Conservation (phyloP, 495 filamentous ascomycete genomes). For the Aspergillus egyptiacus region DNA sequence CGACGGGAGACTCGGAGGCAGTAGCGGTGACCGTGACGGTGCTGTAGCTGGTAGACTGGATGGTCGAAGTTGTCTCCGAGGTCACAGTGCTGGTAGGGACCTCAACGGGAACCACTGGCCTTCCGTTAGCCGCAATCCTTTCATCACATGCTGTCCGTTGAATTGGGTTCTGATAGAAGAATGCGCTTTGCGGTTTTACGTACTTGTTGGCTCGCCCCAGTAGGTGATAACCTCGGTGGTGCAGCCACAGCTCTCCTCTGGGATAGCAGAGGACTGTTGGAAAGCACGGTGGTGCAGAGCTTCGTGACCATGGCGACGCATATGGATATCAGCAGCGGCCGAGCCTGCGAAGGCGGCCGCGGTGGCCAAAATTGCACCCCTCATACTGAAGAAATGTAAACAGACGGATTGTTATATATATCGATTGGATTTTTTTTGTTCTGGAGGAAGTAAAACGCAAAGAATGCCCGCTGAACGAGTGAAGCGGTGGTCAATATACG, state of each 20-base stretch:
- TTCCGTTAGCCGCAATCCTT: constrained; percentile 5
- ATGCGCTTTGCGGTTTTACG: too few species aligned
- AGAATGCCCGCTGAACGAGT: constrained; percentile 95
- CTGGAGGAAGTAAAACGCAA: constrained; percentile 34
- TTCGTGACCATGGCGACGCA: constrained; percentile 57
- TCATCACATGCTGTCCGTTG: too few species aligned
- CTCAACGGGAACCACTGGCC: not conserved
- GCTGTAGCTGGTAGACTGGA: constrained; percentile 36
- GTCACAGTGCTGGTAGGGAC: constrained; percentile 23
- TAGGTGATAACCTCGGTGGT: constrained; percentile 60
- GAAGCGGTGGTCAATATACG: constrained; percentile 69
- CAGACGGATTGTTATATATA: constrained; percentile 7
- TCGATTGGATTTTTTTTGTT: not conserved
- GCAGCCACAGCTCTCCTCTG: constrained; percentile 55
- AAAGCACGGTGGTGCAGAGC: constrained; percentile 46
- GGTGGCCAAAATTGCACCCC: constrained; percentile 59
- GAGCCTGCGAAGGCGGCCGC: constrained; percentile 61
- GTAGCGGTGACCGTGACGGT: constrained; percentile 32
- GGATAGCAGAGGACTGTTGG: constrained; percentile 13
- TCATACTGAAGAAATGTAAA: constrained; percentile 50
- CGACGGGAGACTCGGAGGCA: constrained; percentile 6
- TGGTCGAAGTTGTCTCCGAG: constrained; percentile 21
- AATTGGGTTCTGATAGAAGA: too few species aligned
- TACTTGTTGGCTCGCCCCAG: constrained; percentile 56
- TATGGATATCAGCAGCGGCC: constrained; percentile 52